Conservation (phyloP, 169 alveolate genomes). For the Plasmodium knowlesi region DNA sequence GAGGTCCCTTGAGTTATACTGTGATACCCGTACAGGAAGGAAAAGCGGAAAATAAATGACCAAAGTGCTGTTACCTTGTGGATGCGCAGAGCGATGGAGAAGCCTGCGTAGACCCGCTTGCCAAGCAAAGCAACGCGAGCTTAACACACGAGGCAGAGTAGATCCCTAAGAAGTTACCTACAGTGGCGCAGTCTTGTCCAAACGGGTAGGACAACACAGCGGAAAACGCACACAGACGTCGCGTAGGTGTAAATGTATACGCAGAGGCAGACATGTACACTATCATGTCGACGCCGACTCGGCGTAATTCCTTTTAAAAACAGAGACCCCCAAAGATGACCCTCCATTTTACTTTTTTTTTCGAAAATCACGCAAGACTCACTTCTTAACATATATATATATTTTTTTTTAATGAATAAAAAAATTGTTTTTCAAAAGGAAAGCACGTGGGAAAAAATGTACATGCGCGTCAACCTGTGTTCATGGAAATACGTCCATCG, state of each 20-base stretch:
- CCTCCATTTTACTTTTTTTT: background rate
- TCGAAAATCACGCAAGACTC: background rate
- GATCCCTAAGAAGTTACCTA: background rate
- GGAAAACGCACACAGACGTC: background rate
- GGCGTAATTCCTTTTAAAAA: background rate
- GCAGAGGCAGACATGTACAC: background rate
- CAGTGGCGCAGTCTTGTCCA: background rate
- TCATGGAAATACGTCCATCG: background rate
- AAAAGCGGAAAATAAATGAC: background rate
- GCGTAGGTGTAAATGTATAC: background rate
- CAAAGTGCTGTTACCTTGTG: background rate
- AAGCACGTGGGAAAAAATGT: background rate
- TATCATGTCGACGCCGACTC: background rate
- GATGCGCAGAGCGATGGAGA: background rate
- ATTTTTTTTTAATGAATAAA: background rate
- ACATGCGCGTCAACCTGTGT: background rate
- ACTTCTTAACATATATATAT: background rate
- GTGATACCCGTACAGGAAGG: background rate
- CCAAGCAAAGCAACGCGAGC: no score
- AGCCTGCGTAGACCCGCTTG: background rate
- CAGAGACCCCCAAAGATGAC: background rate
- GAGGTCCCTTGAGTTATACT: background rate
- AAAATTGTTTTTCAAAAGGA: background rate
- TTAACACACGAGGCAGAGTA: background rate
- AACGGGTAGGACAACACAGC: background rate